A percentile compares a stretch with the other conserved stretches of the same genome.
Evolutionary conservation across 2,329 filamentous ascomycete genomes (phyloP).

Genomic region (Westerdykella sp.): DNA sequence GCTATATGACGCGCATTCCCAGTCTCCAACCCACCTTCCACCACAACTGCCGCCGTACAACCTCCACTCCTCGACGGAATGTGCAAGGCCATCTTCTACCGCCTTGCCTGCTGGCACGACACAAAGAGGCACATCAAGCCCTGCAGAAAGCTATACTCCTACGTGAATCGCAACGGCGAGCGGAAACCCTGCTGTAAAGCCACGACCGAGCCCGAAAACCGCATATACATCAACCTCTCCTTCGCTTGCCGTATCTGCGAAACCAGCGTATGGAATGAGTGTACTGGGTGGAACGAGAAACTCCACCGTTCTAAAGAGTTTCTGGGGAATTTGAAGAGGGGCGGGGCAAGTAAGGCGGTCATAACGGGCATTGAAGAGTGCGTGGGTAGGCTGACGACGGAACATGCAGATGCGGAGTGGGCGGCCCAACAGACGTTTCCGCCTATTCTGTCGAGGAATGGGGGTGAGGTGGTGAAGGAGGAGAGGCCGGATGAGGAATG

Average conservation of each 20-base stretch:
- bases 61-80: slow-evolving; percentile 6
- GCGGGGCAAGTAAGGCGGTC: no score
- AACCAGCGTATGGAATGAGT: not conserved
- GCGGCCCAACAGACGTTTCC: not conserved
- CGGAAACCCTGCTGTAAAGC: no score
- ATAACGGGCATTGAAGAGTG: not conserved
- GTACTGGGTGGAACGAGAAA: not conserved
- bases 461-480: no score
- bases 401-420: not conserved
- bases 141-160: slow-evolving; percentile 14
- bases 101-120: slow-evolving; percentile 21
- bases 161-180: not conserved
- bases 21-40: not conserved
- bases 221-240: slow-evolving; percentile 4
- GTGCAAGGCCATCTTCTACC: slow-evolving; percentile 22
- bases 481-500: no score
- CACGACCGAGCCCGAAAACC: not conserved
- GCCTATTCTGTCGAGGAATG: not conserved
- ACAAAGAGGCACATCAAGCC: slow-evolving; percentile 19
- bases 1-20: no score
- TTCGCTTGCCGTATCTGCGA: slow-evolving; percentile 6
- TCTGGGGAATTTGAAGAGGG: no score
- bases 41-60: not conserved
- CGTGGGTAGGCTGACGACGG: not conserved
- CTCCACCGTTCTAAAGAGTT: not conserved